Conservation (phyloP, 1,284 basidiomycete genomes). For the Rhodotorula sp. region DNA sequence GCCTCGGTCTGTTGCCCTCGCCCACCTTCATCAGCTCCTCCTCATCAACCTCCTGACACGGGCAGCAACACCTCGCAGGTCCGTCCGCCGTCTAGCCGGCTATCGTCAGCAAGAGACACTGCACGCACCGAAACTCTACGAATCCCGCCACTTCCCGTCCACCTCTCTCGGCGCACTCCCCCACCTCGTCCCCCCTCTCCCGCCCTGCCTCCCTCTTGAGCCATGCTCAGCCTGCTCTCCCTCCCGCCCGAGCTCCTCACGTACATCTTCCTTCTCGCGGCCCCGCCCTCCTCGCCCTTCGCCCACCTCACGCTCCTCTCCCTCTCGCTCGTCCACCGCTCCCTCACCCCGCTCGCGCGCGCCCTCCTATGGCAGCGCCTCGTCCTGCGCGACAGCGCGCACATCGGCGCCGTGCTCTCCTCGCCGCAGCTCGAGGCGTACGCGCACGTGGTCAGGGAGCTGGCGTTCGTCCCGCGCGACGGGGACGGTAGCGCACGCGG, state of each 20-base stretch:
- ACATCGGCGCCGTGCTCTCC: background rate
- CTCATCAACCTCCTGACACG: too few species aligned
- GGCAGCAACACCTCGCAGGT: too few species aligned
- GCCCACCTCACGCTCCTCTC: background rate
- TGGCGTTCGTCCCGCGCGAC: slow-evolving; percentile 7
- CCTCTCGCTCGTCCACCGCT: background rate
- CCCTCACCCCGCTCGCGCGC: background rate
- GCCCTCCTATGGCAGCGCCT: background rate
- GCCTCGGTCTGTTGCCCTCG: too few species aligned
- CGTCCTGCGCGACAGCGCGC: background rate
- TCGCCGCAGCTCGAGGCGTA: background rate
- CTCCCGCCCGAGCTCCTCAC: slow-evolving; percentile 15
- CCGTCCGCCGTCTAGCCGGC: too few species aligned
- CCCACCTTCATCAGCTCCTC: too few species aligned
- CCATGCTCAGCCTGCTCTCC: slow-evolving; percentile 1
- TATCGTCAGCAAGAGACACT: too few species aligned
- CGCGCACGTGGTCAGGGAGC: background rate
- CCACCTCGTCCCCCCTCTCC: too few species aligned
- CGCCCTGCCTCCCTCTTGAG: too few species aligned
- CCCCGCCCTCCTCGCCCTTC: too few species aligned
- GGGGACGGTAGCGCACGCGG: background rate
- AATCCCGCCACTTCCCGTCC: too few species aligned
- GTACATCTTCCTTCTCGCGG: background rate
- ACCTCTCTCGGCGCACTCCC: too few species aligned
- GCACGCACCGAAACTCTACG: too few species aligned